These are phyloP conservation scores for Starmerella lactis-condensi DNA, from an alignment of 805 yeast genomes.

Conservation along the genomic window DNA sequence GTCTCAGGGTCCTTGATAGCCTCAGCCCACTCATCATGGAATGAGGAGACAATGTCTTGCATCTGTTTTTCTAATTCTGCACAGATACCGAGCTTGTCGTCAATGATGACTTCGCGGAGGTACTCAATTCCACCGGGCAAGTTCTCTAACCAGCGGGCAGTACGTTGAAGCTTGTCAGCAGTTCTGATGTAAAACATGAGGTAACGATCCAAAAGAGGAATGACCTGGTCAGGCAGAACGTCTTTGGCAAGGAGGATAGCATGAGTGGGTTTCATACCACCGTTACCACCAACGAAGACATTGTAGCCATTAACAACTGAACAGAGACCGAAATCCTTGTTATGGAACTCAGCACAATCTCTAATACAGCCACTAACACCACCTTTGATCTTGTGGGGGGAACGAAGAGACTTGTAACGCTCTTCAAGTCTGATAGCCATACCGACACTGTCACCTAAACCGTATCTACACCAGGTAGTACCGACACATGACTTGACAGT, in stretches of 20 bases:
- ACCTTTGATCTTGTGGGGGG: constrained; percentile 26
- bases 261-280: constrained; percentile 28
- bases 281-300: constrained; percentile 26
- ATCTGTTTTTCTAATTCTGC: constrained; percentile 24
- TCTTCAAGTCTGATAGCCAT: constrained; percentile 25
- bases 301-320: constrained; percentile 25
- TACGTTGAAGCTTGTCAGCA: constrained; percentile 25
- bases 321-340: constrained; percentile 26
- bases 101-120: constrained; percentile 22
- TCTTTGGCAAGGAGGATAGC: constrained; percentile 23
- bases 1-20: constrained; percentile 19
- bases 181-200: constrained; percentile 26
- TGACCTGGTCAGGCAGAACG: constrained; percentile 24
- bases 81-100: constrained; percentile 24
- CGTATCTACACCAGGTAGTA: constrained; percentile 26
- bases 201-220: constrained; percentile 24
- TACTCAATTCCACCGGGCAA: constrained; percentile 26
- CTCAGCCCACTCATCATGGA: constrained; percentile 24
- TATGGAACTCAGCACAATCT: constrained; percentile 26
- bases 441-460: constrained; percentile 27
- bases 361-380: constrained; percentile 27
- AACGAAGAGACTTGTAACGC: constrained; percentile 24
- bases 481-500: constrained; percentile 27
- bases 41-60: constrained; percentile 22
- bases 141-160: constrained; percentile 26